A percentile compares a stretch with the other conserved stretches of the same genome.
phyloP scores from a whole-genome alignment of 2,329 filamentous ascomycete genomes.

The Phialophora tarda region DNA sequence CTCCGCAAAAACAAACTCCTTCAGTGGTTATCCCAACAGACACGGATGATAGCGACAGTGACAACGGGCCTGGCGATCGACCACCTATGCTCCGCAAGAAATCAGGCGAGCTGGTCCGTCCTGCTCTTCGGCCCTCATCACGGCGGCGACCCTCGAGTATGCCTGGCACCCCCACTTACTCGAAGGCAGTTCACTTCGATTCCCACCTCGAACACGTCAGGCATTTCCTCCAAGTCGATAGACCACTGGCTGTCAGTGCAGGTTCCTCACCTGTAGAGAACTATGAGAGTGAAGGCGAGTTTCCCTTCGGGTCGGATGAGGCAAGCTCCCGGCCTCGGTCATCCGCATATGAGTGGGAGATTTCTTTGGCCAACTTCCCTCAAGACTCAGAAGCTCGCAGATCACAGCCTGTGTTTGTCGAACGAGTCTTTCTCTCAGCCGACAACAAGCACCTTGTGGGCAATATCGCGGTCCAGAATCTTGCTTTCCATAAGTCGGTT shows the following conservation, averaged over 20 bases:
- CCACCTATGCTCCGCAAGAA: slow-evolving; percentile 98
- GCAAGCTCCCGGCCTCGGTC: slow-evolving; percentile 49
- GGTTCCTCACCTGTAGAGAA: slow-evolving; percentile 88
- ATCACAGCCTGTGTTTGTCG: slow-evolving; percentile 71
- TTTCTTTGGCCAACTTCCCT: slow-evolving; percentile 83
- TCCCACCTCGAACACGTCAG: slow-evolving; percentile 94
- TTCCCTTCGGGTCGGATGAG: slow-evolving; percentile 73
- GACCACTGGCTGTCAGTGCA: slow-evolving; percentile 93
- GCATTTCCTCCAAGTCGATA: slow-evolving; percentile 92
- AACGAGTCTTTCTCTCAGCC: slow-evolving; percentile 82
- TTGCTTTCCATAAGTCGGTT: slow-evolving; percentile 87
- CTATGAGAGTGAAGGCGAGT: slow-evolving; percentile 86
- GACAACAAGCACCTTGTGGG: slow-evolving; percentile 89
- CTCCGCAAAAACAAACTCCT: slow-evolving; percentile 52
- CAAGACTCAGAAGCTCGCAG: slow-evolving; percentile 66
- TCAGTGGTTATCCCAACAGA: slow-evolving; percentile 46
- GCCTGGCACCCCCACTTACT: slow-evolving; percentile 94
- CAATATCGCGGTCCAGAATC: slow-evolving; percentile 80
- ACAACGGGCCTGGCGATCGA: slow-evolving; percentile 65
- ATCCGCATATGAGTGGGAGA: slow-evolving; percentile 81
- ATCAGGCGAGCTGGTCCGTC: slow-evolving; percentile 93
- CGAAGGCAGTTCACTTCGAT: slow-evolving; percentile 98
- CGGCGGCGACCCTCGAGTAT: slow-evolving; percentile 88
- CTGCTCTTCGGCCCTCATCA: slow-evolving; percentile 80
- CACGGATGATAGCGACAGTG: slow-evolving; percentile 63